A percentile compares a stretch with the other conserved stretches of the same genome.
Evolutionary conservation across 768 basidiomycete species (phyloP).

Genomic region (Amanita muscaria): DNA sequence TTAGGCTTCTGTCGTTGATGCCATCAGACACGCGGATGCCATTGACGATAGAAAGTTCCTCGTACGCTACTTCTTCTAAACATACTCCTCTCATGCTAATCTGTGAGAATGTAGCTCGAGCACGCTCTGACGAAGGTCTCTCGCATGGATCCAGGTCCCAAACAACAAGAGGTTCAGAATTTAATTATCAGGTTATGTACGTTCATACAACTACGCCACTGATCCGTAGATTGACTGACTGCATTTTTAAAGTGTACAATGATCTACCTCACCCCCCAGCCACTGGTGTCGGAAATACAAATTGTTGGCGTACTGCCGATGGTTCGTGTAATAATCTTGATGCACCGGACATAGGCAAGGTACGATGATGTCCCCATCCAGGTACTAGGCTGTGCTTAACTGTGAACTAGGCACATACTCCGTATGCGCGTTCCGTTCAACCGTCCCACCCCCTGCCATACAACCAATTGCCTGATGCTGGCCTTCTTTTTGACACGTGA

Average conservation of each 20-base stretch:
- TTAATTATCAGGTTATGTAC: conserved; percentile 48
- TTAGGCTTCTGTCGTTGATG: conserved; percentile 55
- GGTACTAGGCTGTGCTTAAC: conserved; percentile 1
- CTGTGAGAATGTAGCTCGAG: conserved; percentile 45
- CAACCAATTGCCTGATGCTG: conserved; percentile 70
- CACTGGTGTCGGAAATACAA: conserved; percentile 54
- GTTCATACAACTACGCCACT: conserved; percentile 18
- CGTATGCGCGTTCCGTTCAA: conserved; percentile 81
- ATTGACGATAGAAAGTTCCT: conserved; percentile 74
- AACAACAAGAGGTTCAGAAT: conserved; percentile 30
- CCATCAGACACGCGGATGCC: conserved; percentile 45
- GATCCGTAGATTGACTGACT: conserved; percentile 1
- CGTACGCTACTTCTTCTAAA: conserved; percentile 33
- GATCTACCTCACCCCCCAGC: conserved; percentile 75
- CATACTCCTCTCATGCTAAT: neutral
- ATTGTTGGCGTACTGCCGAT: conserved; percentile 66
- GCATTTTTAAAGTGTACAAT: conserved; percentile 50
- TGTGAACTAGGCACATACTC: conserved; percentile 44
- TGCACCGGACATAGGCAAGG: conserved; percentile 63
- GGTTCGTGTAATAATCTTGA: conserved; percentile 70
- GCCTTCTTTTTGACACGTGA: conserved; percentile 70
- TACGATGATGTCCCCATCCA: conserved; percentile 9
- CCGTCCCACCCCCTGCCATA: conserved; percentile 54
- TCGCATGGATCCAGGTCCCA: conserved; percentile 39
- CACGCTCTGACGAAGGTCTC: conserved; percentile 58